Base-by-base conservation (phyloP, 768 basidiomycete species). In the Pisolithus orientalis region DNA sequence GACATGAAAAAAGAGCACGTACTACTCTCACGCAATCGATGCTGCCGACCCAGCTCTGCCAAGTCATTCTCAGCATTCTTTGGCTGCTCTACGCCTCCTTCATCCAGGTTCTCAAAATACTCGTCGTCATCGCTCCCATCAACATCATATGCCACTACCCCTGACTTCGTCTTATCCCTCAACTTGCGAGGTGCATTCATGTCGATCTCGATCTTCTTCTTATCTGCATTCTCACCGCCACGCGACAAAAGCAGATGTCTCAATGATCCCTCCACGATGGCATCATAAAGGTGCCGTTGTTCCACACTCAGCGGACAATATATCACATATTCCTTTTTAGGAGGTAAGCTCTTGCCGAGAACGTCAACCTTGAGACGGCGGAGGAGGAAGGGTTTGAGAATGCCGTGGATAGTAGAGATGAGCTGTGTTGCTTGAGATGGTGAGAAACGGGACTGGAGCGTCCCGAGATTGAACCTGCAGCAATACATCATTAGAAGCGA, bases 351-450 rank as follows among this genome's bases (percentile, higher is more conserved):
- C 8, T 52, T 63, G 51, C 79, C 77, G 53, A 80, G 79, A 8
- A 98, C 95, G 59, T 99, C 96, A 6, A 74, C 83, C 68, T 98
- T 98, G 52, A 97, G 76, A 10, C 96, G 82, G 10, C 96, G 83
- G 0, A 98, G 77, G 28, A 98, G 79, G 77, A 98, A 99, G 1
- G 96, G 96, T 59, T 94, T 93, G 46, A 99, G 80, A 61, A 99
- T 94, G 2, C 82, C 80, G 65, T 96, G 94, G 0, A 97, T 79
- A 0, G 87, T 80, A 28, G 80, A 75, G 53, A 96, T 86, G 58
- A 95, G 78, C 39, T 81, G 74, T 0, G 79, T 69, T 1, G 84
- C 82, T 37, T 84, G 81, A 16, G 77, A 75, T 5, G 77, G 73
- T 2, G 80, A 78, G 14, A 91, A 68, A 10, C 74, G 70, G 3